A percentile compares a stretch with the other conserved stretches of the same genome.
Evolutionary conservation across 148 eudicot genomes (phyloP).

Genomic region (Fagopyrum homotropicum): DNA sequence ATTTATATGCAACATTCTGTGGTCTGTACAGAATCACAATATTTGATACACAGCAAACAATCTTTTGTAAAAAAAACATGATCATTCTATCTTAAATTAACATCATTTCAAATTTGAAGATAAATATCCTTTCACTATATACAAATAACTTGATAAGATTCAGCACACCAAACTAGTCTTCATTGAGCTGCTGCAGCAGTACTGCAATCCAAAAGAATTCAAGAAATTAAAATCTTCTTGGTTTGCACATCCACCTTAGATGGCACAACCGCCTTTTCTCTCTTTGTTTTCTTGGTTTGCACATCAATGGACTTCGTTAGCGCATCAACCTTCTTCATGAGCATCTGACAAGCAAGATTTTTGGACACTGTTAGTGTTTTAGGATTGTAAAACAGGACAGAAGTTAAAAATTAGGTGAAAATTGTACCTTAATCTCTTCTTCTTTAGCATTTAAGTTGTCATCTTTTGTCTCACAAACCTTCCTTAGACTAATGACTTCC

Average conservation of each 20-base stretch:
- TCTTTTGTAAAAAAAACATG: background rate
- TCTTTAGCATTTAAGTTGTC: slow-evolving; percentile 46
- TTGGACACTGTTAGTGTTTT: background rate
- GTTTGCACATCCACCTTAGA: slow-evolving; percentile 26
- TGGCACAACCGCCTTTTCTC: slow-evolving; percentile 39
- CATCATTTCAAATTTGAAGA: background rate
- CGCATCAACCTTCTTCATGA: slow-evolving; percentile 66
- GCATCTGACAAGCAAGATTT: slow-evolving; percentile 33
- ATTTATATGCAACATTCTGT: background rate
- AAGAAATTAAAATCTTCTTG: background rate
- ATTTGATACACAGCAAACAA: background rate
- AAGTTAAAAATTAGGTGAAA: background rate
- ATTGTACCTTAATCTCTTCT: slow-evolving; percentile 70
- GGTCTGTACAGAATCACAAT: slow-evolving; percentile 3
- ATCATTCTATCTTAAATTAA: background rate
- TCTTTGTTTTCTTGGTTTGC: slow-evolving; percentile 60
- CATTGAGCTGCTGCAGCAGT: background rate
- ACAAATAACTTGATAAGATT: background rate
- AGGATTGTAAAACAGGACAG: background rate
- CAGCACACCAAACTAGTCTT: background rate
- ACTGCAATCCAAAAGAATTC: background rate
- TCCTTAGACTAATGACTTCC: slow-evolving; percentile 67
- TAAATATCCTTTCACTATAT: slow-evolving; percentile 3
- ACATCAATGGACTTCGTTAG: slow-evolving; percentile 55
- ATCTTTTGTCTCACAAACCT: slow-evolving; percentile 56